Evolutionary conservation across 352 stramenopile species (phyloP).

Genomic region (Blastocystis sp.): DNA sequence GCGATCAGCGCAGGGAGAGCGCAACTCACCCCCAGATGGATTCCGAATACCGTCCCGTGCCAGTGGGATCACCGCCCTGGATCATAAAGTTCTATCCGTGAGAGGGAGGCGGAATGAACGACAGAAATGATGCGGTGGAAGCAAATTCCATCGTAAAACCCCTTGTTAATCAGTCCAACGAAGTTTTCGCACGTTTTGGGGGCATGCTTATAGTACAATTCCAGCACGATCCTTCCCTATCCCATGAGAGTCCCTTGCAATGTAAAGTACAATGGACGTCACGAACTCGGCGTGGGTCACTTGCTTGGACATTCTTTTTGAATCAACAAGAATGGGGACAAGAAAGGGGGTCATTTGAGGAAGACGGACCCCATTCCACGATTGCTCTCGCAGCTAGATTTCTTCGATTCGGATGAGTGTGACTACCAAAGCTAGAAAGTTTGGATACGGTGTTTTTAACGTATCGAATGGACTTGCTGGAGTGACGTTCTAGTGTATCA

Average conservation of each 20-base stretch:
- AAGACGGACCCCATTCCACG: neutral
- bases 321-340: neutral
- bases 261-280: conserved; percentile 44
- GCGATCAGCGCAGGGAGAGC: neutral
- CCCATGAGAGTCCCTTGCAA: neutral
- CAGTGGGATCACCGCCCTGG: conserved; percentile 88
- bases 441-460: conserved; percentile 69
- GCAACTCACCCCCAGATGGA: conserved; percentile 84
- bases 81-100: conserved; percentile 86
- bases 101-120: conserved; percentile 67
- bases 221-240: conserved; percentile 83
- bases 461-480: neutral
- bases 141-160: conserved; percentile 90
- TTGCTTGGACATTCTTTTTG: conserved; percentile 62
- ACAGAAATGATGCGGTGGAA: conserved; percentile 87
- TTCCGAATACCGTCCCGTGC: conserved; percentile 84
- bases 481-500: conserved; percentile 46
- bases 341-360: neutral
- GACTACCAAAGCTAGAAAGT: conserved; percentile 58
- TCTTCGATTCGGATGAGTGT: conserved; percentile 54
- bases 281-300: conserved; percentile 62
- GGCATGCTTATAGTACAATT: conserved; percentile 87
- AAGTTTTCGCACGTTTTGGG: conserved; percentile 88
- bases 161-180: conserved; percentile 81
- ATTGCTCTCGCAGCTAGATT: conserved; percentile 20